Conservation (phyloP, 2,329 filamentous ascomycete genomes). For the Aspergillus unguis region DNA sequence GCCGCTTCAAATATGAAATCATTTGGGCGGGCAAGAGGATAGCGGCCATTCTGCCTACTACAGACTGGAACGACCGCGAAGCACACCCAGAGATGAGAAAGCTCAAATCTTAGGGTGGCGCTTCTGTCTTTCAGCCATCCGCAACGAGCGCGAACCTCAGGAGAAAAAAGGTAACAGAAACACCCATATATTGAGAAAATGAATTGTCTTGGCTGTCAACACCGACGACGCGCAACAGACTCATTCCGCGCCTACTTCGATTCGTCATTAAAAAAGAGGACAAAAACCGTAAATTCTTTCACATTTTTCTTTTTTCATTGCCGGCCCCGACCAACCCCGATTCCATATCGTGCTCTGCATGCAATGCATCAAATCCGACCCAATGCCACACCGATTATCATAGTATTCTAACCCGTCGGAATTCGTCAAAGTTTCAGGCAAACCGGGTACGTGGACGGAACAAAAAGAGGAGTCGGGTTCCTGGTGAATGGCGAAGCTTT, state of each 20-base stretch:
- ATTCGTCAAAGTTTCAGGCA: conserved; percentile 9
- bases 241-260: conserved; percentile 20
- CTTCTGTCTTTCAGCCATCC: no score
- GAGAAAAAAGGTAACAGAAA: conserved; percentile 13
- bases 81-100: no score
- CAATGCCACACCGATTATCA: background rate
- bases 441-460: background rate
- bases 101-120: no score
- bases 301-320: conserved; percentile 18
- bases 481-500: background rate
- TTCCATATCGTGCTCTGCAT: conserved; percentile 3
- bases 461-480: background rate
- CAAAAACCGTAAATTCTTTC: conserved; percentile 11
- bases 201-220: conserved; percentile 23
- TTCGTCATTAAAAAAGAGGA: background rate
- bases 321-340: conserved; percentile 6
- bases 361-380: background rate
- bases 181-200: conserved; percentile 23
- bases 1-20: no score
- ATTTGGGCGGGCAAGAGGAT: no score
- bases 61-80: no score
- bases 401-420: conserved; percentile 9
- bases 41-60: no score
- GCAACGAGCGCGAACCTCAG: conserved; percentile 10
- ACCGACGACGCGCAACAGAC: conserved; percentile 19